Conservation (phyloP, 208 protist genomes). For the Lotmaria passim region DNA sequence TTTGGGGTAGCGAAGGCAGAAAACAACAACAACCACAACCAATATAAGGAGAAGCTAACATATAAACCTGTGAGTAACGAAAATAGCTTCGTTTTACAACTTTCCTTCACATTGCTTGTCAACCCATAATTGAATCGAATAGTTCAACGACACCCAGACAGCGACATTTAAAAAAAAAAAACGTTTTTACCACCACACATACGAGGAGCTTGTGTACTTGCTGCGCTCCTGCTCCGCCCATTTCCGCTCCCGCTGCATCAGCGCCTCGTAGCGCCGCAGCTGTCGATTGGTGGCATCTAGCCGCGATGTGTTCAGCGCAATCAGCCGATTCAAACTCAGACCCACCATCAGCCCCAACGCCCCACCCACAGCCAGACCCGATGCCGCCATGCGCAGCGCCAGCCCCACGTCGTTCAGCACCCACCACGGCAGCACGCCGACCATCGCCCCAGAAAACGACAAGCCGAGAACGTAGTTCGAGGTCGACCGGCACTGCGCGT, state of each 20-base stretch:
- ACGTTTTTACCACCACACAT: conserved; percentile 73
- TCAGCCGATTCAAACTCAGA: conserved; percentile 55
- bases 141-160: background rate
- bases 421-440: conserved; percentile 89
- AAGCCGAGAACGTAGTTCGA: conserved; percentile 79
- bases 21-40: no score
- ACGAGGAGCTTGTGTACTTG: conserved; percentile 35
- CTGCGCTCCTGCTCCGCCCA: conserved; percentile 60
- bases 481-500: conserved; percentile 63
- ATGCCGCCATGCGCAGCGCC: conserved; percentile 65
- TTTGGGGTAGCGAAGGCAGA: no score
- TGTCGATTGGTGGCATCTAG: conserved; percentile 77
- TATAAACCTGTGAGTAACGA: no score
- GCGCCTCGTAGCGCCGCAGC: conserved; percentile 82
- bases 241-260: conserved; percentile 71
- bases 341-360: conserved; percentile 67
- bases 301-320: conserved; percentile 70
- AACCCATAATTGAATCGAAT: no score
- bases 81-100: no score
- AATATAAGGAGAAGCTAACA: no score
- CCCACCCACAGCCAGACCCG: conserved; percentile 67
- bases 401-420: conserved; percentile 70
- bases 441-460: conserved; percentile 68
- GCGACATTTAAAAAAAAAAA: background rate
- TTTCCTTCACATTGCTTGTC: no score